Base-by-base conservation (phyloP, 2,329 filamentous ascomycete genomes). In the Dactylellina cionopaga region DNA sequence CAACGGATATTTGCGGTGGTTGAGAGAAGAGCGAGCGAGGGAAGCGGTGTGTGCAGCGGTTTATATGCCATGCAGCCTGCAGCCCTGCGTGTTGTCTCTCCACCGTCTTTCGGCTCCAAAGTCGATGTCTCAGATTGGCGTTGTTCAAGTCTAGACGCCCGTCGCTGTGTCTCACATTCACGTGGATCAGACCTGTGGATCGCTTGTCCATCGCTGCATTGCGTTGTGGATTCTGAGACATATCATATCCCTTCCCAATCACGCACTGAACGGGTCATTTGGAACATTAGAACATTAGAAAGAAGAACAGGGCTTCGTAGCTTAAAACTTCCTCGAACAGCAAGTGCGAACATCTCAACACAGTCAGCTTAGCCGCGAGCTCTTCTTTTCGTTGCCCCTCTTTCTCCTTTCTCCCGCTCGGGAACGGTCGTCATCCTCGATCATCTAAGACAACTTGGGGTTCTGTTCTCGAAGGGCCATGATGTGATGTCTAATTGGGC, bases 151-250 rank as follows among this genome's bases (percentile, higher is more conserved):
- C 62, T 49, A 39, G 60, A 46, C 44, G 24, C 44, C 58, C 58
- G 46, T 29, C 13, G 29, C 41, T 13, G 11, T 66, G 62, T 66
- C 62, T 66, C 33, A 66, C 51, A 58, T 58, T 66, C 62, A 66
- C 62, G 62, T 66, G 62, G 62, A 66, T 39, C 33, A 5, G 15
- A 11, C 15, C 41, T 55, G 43, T 29, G 43, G 10, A 29, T 29
- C 51, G 51, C 51, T n/a, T 4, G 39, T 11, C 35, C 39, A 43
- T 43, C 39, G 15, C 7, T 17, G 39, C 22, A n/a, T n/a, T n/a
- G n/a, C n/a, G 39, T 43, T 43, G 39, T 19, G 39, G 15, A 43
- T 43, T 43, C 39, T 55, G 33, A 55, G 51, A 55, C 51, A 55
- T 55, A 37, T 51, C n/a, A n/a, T 10, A 41, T 41, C 7, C 5